Base-by-base conservation (phyloP, 2,329 filamentous ascomycete species). In the Cytospora paraplurivora region DNA sequence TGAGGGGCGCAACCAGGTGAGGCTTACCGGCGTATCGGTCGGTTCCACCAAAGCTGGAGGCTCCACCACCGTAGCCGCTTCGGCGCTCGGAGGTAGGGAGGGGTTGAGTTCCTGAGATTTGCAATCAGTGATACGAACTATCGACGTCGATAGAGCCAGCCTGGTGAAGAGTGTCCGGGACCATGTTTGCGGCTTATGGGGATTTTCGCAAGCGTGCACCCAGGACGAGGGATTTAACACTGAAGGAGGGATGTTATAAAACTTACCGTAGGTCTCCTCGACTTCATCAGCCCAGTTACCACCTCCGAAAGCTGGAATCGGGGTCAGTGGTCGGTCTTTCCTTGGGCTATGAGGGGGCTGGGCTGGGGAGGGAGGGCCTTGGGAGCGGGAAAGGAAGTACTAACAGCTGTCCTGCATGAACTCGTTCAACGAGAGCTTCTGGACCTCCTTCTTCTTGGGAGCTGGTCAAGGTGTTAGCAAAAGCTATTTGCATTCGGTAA, bases 251-350 rank as follows among this genome's bases (percentile, higher is more conserved):
- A 65, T 62, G 65, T 49, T 51, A 57, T 35, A 60, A 7, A 63
- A 81, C 88, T 82, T 84, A 94, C 91, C 82, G 77, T 88, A 86
- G 69, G 91, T 85, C 74, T 97, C 93, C 79, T 99, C 95, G 81
- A 99, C 97, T 77, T 99, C 95, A 81, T 99, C 96, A 73, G 95
- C 95, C 95, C 95, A 99, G 71, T 95, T 98, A 75, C 94, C 56
- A 51, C 44, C 59, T 71, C 81, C 83, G 69, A 80, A 82, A 69
- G 78, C 80, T 82, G 60, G 55, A 65, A 63, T 64, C 35, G 37
- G 65, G 41, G 44, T 47, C 44, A 47, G 44, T 47, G 68, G 72
- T 75, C 68, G 74, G 70, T 67, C 60, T 58, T 63, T 56, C 37
- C 56, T 52, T 63, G 66, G 54, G 65, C 44, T 27, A 4, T 27